Conservation (phyloP, 2,329 filamentous ascomycete species). For the Metarhizium humberi region DNA sequence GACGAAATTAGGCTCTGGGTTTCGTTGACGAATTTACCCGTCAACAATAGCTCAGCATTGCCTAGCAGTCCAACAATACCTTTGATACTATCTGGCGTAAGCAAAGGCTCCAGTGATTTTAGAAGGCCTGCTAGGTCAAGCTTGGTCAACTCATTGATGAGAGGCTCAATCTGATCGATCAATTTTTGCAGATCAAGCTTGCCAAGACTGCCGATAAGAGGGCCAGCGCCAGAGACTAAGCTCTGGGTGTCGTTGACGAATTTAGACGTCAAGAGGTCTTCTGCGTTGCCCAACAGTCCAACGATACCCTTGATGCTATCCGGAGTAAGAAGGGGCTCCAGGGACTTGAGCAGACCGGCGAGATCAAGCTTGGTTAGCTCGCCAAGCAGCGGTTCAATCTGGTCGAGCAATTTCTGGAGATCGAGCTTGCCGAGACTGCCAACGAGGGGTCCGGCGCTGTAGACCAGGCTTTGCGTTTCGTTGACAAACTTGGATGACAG, state of each 20-base stretch:
- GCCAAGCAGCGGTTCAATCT: constrained; percentile 22
- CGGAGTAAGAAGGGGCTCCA: constrained; percentile 20
- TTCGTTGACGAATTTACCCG: constrained; percentile 16
- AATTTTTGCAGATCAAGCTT: constrained; percentile 18
- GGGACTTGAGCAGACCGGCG: constrained; percentile 16
- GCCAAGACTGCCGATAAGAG: constrained; percentile 4
- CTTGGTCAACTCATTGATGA: not conserved
- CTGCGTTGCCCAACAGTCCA: too few relatives aligned
- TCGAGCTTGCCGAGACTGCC: constrained; percentile 24
- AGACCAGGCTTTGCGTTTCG: constrained; percentile 18
- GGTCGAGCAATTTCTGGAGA: constrained; percentile 18
- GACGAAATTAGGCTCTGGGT: constrained; percentile 16
- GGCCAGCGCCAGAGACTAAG: not conserved
- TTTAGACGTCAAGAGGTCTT: too few relatives aligned
- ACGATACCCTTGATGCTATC: constrained; percentile 17
- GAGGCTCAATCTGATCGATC: not conserved
- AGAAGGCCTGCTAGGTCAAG: constrained; percentile 13
- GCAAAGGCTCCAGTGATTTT: constrained; percentile 17
- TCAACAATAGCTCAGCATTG: constrained; percentile 20
- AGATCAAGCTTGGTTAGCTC: constrained; percentile 21
- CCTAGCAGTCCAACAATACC: constrained; percentile 24
- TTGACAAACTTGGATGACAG: constrained; percentile 22
- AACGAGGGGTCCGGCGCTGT: constrained; percentile 21
- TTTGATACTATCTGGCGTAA: constrained; percentile 21
- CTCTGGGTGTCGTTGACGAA: too few relatives aligned